Base-by-base conservation (phyloP, 2,329 filamentous ascomycete species). In the Orbilia javanica region DNA sequence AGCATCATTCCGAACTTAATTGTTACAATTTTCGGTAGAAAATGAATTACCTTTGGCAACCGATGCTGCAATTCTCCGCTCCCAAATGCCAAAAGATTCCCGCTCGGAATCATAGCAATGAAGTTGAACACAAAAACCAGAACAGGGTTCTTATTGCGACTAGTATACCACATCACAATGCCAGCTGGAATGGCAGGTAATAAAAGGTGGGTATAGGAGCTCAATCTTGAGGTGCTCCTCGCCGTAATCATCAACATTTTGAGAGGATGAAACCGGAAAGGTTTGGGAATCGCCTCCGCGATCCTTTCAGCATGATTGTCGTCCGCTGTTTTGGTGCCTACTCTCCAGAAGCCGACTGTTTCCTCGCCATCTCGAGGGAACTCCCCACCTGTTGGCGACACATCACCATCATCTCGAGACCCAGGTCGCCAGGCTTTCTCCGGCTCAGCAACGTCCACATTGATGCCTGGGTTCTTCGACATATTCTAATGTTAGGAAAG, bases 31-130 rank as follows among this genome's bases (percentile, higher is more conserved):
- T 36, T 36, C 13, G 34, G n/a, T n/a, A n/a, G 27, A 44, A 20
- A 6, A 5, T 34, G n/a, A 6, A 34, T 31, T 53, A 79, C 74
- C 52, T 79, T 71, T 15, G 74, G 74, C 44, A 79, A 34, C 20
- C 55, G 52, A 55, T 72, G 67, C n/a, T 67, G 55, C 13, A 79
- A 27, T 20, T 79, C 74, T 36, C 74, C 74, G 22, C 53, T 65
- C 18, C 65, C 67, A 65, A 79, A 79, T 20, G 74, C 69, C 22
- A 79, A 36, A 11, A 72, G 25, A 57, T 79, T 79, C 36, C 67
- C 74, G 29, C 60, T 63, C 1, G 74, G 74, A 53, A 79, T 64
- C 60, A 79, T 79, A 55, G 67, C 74, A 20, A 79, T 69, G 29
- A 72, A 79, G 50, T 79, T 79, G 36, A 79, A 68, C 18, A 73